Conservation (phyloP, 2,329 filamentous ascomycete species). For the Pseudogymnoascus sp. region DNA sequence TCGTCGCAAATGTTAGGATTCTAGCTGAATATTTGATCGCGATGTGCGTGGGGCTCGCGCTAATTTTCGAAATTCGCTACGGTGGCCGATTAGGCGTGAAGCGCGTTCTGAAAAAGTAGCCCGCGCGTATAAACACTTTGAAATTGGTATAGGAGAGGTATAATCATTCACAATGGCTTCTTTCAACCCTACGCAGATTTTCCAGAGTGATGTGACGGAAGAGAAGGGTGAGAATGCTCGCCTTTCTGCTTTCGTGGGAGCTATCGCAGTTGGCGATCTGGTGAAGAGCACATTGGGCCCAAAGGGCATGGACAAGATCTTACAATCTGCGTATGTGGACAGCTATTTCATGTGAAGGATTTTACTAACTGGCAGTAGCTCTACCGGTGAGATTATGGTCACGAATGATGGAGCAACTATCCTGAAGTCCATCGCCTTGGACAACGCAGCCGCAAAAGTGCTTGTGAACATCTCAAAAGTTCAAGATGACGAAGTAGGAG, state of each 20-base stretch:
- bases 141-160: constrained; percentile 4
- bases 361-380: constrained; percentile 45
- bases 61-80: constrained; percentile 11
- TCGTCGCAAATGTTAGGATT: constrained; percentile 9
- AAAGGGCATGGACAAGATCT: constrained; percentile 98
- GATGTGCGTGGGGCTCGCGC: constrained; percentile 11
- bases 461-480: constrained; percentile 99
- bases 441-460: constrained; percentile 97
- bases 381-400: constrained; percentile 94
- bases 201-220: constrained; percentile 91
- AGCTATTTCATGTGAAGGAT: constrained; percentile 19
- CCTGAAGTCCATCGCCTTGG: constrained; percentile 93
- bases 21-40: constrained; percentile 10
- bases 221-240: constrained; percentile 99
- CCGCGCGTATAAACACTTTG: constrained; percentile 8
- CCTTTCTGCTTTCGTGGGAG: constrained; percentile 95
- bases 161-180: constrained; percentile 34
- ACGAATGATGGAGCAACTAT: constrained; percentile 99
- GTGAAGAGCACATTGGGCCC: constrained; percentile 96
- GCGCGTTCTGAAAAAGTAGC: constrained; percentile 11
- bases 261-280: constrained; percentile 93
- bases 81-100: constrained; percentile 9
- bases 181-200: constrained; percentile 93
- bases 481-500: constrained; percentile 96
- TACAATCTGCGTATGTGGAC: constrained; percentile 76